Percentiles rank a stretch among this genome's conserved stretches.
phyloP scores from a whole-genome alignment of 805 yeast species.

The Allodekkera sacchari region DNA sequence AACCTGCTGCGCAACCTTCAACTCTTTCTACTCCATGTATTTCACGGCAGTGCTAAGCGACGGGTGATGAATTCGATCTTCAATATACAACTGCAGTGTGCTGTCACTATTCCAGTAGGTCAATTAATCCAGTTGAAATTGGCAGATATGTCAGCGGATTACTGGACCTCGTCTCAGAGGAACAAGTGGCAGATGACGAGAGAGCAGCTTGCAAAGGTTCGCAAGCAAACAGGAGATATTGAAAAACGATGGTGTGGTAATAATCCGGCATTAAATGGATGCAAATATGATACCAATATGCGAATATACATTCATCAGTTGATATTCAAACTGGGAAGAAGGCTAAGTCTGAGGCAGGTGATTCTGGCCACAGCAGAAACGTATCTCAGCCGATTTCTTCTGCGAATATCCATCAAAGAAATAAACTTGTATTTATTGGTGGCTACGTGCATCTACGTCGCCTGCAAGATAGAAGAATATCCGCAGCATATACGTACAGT shows the following conservation, averaged over 20 bases:
- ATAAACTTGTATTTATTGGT: slow-evolving; percentile 73
- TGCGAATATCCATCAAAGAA: slow-evolving; percentile 67
- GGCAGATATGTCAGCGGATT: slow-evolving; percentile 87
- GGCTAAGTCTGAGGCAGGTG: slow-evolving; percentile 70
- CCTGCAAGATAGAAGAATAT: slow-evolving; percentile 91
- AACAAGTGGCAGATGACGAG: slow-evolving; percentile 73
- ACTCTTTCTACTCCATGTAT: too few species aligned
- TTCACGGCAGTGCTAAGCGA: too few species aligned
- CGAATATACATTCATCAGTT: slow-evolving; percentile 74
- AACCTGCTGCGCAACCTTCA: too few species aligned
- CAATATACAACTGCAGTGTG: too few species aligned
- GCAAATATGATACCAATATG: slow-evolving; percentile 47
- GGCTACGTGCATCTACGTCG: slow-evolving; percentile 79
- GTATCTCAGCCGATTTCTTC: slow-evolving; percentile 69
- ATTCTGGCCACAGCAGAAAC: slow-evolving; percentile 87
- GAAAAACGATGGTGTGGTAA: slow-evolving; percentile 13
- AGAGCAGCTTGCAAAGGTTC: slow-evolving; percentile 35
- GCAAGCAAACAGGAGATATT: slow-evolving; percentile 12
- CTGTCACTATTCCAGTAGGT: too few species aligned
- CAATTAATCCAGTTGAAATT: too few species aligned
- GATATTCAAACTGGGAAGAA: slow-evolving; percentile 68
- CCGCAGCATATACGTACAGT: slow-evolving; percentile 89
- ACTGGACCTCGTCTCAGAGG: slow-evolving; percentile 81
- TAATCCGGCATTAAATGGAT: slow-evolving; percentile 2
- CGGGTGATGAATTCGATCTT: too few species aligned